Base-by-base conservation (phyloP, 2,329 filamentous ascomycete genomes). In the Penicillium sp. region DNA sequence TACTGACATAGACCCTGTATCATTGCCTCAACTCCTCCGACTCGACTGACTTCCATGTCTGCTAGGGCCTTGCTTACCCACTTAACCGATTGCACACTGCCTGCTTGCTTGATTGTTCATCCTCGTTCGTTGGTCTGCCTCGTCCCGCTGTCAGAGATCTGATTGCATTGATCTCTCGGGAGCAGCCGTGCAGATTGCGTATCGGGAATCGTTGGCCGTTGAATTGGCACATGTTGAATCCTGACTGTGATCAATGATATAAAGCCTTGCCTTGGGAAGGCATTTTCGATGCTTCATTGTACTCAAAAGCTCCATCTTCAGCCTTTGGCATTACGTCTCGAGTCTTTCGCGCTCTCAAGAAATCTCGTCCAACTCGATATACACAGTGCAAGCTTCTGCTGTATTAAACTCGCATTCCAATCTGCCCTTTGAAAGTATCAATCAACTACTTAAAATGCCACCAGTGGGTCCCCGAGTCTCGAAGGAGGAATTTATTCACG, bases 401-500 rank as follows among this genome's bases (percentile, higher is more conserved):
- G 37, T 9, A 22, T 9, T 12, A 20, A 12, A 22, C 15, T 11
- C 18, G 5, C 37, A 22, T 40, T 12, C 0, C 18, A 37, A 18
- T 5, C 7, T 37, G n/a, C 15, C n/a, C 15, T 18, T 37, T 5
- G 4, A 18, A 18, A 18, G 15, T 20, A 23, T 26, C 35, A 23
- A 45, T 37, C 18, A 35, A 22, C 23, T 18, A 27, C 6, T 27
- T 22, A 52, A 18, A 26, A 74, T 74, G 72, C 51, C 61, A 25
- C 59, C 72, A 14, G 74, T 75, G 52, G 75, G 75, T 25, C 75
- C 75, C 42, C 73, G 75, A 49, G 75, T 72, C 37, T 74, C 75
- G 23, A 78, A 78, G 57, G 75, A 78, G 50, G 76, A 78, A 56
- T 78, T 78, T 62, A 77, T 78, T 74, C 70, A 69, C 22, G 76